phyloP scores from a whole-genome alignment of 1,284 basidiomycete species.

The Gomphus bonarii region DNA sequence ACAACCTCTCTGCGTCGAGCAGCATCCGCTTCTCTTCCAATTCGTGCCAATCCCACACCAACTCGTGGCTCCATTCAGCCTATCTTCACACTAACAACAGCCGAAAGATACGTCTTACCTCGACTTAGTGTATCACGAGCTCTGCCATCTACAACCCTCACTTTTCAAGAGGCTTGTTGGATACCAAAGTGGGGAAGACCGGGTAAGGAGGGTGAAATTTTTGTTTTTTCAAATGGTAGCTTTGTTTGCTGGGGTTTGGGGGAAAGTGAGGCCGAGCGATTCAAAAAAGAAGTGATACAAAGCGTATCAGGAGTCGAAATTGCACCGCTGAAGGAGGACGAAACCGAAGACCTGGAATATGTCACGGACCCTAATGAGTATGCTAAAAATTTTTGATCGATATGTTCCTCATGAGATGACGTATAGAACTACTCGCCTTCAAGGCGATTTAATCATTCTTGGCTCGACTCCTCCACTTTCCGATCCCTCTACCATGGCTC shows the following conservation, averaged over 20 bases:
- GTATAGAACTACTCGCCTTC: constrained; percentile 65
- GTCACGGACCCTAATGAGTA: constrained; percentile 81
- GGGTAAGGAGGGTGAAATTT: constrained; percentile 72
- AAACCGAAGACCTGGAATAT: constrained; percentile 87
- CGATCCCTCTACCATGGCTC: constrained; percentile 33
- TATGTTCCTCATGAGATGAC: background rate
- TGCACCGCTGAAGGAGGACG: constrained; percentile 53
- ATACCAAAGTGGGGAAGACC: constrained; percentile 55
- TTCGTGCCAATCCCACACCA: constrained; percentile 69
- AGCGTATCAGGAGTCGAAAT: constrained; percentile 45
- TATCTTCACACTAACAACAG: constrained; percentile 66
- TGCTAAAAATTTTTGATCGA: constrained; percentile 22
- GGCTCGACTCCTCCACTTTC: constrained; percentile 52
- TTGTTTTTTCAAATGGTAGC: constrained; percentile 77
- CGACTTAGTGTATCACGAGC: constrained; percentile 34
- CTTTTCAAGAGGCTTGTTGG: constrained; percentile 69
- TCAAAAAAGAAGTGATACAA: constrained; percentile 54
- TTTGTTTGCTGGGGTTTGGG: constrained; percentile 83
- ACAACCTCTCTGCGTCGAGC: constrained; percentile 61
- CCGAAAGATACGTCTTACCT: constrained; percentile 59
- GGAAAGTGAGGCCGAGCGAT: constrained; percentile 67
- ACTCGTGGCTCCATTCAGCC: constrained; percentile 65
- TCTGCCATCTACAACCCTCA: constrained; percentile 42
- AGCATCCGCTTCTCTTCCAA: constrained; percentile 65
- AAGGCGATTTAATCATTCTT: constrained; percentile 86